Base-by-base conservation (phyloP, 495 filamentous ascomycete species). In the Cladorrhinum samala region DNA sequence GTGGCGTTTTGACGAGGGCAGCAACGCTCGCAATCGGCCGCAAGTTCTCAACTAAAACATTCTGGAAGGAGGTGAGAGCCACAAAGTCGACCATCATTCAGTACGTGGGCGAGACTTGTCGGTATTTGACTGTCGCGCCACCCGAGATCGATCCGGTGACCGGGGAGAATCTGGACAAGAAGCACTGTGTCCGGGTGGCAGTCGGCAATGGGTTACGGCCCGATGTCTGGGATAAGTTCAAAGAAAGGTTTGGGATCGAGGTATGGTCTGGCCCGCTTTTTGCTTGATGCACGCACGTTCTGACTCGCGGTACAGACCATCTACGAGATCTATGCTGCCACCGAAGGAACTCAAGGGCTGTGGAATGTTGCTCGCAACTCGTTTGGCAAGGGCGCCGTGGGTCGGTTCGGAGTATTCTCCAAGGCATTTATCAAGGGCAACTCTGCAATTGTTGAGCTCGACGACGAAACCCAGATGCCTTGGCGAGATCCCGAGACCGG, bases 51-150 rank as follows among this genome's bases (percentile, higher is more conserved):
- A 88, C 83, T 1, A 80, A 80, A 44, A 89, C 77, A 0, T 97
- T 95, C 67, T 94, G 88, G 85, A 75, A 78, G 27, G 88, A 95
- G 46, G 83, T 86, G 17, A 81, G 87, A 3, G 75, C 76, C 23
- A 80, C 77, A 14, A 68, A 88, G 9, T 83, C 91, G 11, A 96
- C 90, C 0, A 71, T 88, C 18, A 85, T 98, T 54, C 91, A 96
- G 64, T 98, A 98, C 60, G 91, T 98, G 9, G 93, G 93, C 24
- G 93, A 98, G 65, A 95, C 89, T 0, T 88, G 90, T 50, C 86
- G 93, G 1, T 98, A 98, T 64, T 78, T 98, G 21, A 78, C 95
- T 39, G 74, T 87, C 2, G 81, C 84, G 0, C 81, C 88, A 1
- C 81, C 87, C 2, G 72, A 84, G 49, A 67, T 80, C 18, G 81